These are phyloP conservation scores for Cutaneotrichosporon dermatis DNA, from an alignment of 1,284 basidiomycete species.

Conservation along the genomic window DNA sequence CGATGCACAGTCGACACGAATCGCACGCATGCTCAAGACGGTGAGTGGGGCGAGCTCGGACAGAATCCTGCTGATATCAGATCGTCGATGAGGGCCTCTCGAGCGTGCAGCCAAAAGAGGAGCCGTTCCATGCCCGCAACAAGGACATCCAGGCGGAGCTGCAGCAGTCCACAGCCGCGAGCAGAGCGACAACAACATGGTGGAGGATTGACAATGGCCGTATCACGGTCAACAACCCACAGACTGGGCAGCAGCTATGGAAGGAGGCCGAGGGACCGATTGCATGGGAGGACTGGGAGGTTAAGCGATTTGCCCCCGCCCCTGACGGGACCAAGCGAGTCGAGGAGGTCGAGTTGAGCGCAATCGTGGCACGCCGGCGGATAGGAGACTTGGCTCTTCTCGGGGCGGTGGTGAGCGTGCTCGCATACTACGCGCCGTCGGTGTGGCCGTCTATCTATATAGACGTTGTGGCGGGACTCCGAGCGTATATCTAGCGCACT, in stretches of 20 bases:
- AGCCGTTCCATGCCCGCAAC: conserved; percentile 16
- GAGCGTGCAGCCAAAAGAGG: conserved; percentile 17
- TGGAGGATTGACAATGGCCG: conserved; percentile 3
- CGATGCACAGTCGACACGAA: conserved; percentile 14
- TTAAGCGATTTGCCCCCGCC: background rate
- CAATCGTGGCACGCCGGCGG: background rate
- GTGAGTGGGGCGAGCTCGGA: background rate
- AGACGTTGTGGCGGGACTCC: too few species aligned
- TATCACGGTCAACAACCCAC: conserved; percentile 15
- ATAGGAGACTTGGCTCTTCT: background rate
- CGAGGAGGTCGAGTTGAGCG: background rate
- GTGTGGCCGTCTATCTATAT: background rate
- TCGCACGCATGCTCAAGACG: conserved; percentile 17
- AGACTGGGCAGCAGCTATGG: conserved; percentile 6
- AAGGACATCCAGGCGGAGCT: conserved; percentile 6
- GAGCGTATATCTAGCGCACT: too few species aligned
- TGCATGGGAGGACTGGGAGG: background rate
- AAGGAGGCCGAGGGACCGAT: background rate
- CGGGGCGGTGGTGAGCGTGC: background rate
- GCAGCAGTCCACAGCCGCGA: background rate
- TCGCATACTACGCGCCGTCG: background rate
- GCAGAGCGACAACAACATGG: conserved; percentile 8
- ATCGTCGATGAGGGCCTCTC: conserved; percentile 18
- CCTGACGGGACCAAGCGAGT: background rate
- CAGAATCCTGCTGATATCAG: background rate